phyloP scores from a whole-genome alignment of 2,329 filamentous ascomycete species.

The Penicillium sumatraense region DNA sequence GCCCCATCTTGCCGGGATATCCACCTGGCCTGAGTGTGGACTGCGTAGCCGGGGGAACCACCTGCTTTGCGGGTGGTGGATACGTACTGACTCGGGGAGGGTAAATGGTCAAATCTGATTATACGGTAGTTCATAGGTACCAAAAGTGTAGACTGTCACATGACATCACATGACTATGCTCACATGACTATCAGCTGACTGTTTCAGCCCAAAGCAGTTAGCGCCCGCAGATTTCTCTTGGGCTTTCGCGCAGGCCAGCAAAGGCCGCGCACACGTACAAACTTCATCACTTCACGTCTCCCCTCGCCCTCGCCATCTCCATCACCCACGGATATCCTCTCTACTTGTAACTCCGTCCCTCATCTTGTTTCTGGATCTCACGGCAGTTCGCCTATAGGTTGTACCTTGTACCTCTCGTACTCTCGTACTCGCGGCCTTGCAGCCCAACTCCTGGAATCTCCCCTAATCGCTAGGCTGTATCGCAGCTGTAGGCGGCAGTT shows the following conservation, averaged over 20 bases:
- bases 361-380: constrained; percentile 20
- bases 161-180: not conserved
- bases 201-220: constrained; percentile 1
- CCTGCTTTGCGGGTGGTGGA: not conserved
- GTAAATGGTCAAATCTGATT: too few species aligned
- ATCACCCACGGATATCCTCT: constrained; percentile 22
- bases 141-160: not conserved
- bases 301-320: constrained; percentile 15
- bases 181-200: not conserved
- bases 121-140: too few species aligned
- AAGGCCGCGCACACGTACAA: too few species aligned
- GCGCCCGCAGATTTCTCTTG: constrained; percentile 4
- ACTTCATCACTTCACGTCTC: constrained; percentile 9
- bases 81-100: not conserved
- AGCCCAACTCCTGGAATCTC: constrained; percentile 21
- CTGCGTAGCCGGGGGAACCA: not conserved
- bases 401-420: constrained; percentile 40
- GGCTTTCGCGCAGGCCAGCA: too few species aligned
- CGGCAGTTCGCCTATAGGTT: constrained; percentile 34
- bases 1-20: constrained; percentile 11
- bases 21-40: constrained; percentile 1
- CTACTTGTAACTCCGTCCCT: constrained; percentile 31
- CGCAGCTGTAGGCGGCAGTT: constrained; percentile 44
- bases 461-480: constrained; percentile 43
- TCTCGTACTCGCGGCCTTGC: constrained; percentile 42